Evolutionary conservation across 176 grass and related monocot species (phyloP).

Genomic region (Phragmites australis): DNA sequence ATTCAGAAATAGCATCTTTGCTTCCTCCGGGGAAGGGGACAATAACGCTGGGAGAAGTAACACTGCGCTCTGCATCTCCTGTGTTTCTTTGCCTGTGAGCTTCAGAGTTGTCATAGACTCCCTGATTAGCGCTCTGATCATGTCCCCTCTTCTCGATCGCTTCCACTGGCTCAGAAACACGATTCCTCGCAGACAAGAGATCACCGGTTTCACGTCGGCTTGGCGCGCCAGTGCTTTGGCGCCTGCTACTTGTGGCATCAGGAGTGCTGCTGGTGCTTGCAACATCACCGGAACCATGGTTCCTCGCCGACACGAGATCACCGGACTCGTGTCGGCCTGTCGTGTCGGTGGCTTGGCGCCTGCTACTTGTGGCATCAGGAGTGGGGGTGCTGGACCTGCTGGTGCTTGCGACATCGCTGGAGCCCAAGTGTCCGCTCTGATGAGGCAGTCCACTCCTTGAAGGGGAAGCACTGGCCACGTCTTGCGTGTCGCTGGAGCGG

Average conservation of each 20-base stretch:
- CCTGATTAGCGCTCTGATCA: slow-evolving; percentile 2
- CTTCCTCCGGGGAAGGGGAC: not conserved
- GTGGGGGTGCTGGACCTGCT: slow-evolving; percentile 8
- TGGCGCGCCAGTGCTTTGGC: not conserved
- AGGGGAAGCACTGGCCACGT: not conserved
- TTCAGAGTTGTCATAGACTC: not conserved
- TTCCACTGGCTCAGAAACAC: not conserved
- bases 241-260: not conserved
- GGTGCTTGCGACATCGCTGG: not conserved
- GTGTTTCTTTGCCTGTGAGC: not conserved
- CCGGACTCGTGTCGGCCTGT: not conserved
- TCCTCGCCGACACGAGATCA: not conserved
- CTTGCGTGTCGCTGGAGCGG: slow-evolving; percentile 2
- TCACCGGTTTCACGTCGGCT: not conserved
- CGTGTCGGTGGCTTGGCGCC: not conserved
- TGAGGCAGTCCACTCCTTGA: not conserved
- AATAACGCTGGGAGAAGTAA: not conserved
- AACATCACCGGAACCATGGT: not conserved
- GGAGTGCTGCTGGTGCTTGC: slow-evolving; percentile 1
- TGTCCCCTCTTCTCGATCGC: not conserved
- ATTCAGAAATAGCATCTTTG: not conserved
- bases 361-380: not conserved
- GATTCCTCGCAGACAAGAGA: not conserved
- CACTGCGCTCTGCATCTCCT: not conserved
- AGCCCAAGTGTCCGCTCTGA: not conserved